A percentile compares a stretch with the other conserved stretches of the same genome.
These are phyloP conservation scores for Aspergillus ochraceoroseus DNA, from an alignment of 2,329 filamentous ascomycete genomes.

Conservation along the genomic window DNA sequence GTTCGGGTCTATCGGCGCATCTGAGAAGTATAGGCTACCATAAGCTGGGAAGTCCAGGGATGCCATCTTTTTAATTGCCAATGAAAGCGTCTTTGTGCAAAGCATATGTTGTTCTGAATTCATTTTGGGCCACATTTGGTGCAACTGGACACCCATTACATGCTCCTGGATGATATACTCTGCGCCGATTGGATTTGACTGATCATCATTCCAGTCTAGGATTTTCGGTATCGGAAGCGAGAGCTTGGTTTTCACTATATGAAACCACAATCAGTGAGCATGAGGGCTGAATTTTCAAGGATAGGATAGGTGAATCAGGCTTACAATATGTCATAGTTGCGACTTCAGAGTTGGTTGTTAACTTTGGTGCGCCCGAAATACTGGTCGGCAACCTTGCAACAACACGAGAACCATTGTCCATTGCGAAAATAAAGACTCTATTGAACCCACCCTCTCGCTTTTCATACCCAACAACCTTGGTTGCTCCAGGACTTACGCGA, in stretches of 20 bases:
- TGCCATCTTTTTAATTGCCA: constrained; percentile 30
- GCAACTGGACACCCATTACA: constrained; percentile 31
- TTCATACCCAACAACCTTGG: constrained; percentile 32
- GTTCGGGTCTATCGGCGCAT: constrained; percentile 22
- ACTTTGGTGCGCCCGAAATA: constrained; percentile 36
- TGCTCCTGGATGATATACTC: constrained; percentile 43
- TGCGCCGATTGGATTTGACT: constrained; percentile 31
- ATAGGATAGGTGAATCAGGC: constrained; percentile 9
- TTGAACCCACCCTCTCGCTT: constrained; percentile 48
- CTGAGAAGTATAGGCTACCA: constrained; percentile 36
- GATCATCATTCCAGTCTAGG: constrained; percentile 25
- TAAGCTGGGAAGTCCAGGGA: constrained; percentile 37
- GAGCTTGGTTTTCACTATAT: constrained; percentile 22
- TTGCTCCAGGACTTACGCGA: constrained; percentile 35
- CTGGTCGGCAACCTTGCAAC: constrained; percentile 43
- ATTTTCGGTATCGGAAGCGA: constrained; percentile 26
- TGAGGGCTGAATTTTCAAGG: background rate
- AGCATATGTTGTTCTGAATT: constrained; percentile 31
- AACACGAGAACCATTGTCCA: constrained; percentile 37
- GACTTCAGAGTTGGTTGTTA: constrained; percentile 46
- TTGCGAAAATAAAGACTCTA: constrained; percentile 42
- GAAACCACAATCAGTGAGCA: constrained; percentile 5
- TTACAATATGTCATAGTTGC: constrained; percentile 45
- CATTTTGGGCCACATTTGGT: constrained; percentile 36
- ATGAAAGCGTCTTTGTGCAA: constrained; percentile 30